Evolutionary conservation across 306 rosid genomes (phyloP).

Genomic region (Alnus glutinosa): DNA sequence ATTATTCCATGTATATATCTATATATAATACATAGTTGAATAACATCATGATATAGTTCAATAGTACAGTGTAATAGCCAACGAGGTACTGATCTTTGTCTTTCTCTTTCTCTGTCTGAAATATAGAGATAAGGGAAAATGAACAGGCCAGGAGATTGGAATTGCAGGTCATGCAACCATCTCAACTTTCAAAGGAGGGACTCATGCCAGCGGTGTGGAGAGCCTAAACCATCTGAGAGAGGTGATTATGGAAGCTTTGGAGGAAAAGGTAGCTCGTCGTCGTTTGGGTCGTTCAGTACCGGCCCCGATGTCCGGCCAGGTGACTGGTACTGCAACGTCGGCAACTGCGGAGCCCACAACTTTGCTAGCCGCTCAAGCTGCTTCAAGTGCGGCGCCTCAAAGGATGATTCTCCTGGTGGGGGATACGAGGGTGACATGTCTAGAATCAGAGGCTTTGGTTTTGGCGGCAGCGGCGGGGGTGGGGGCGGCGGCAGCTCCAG

Average conservation of each 20-base stretch:
- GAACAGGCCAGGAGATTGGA: constrained; percentile 97
- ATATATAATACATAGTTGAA: not conserved
- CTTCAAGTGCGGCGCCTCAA: constrained; percentile 83
- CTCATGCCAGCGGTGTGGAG: constrained; percentile 78
- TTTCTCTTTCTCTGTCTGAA: not conserved
- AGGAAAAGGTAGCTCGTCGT: constrained; percentile 43
- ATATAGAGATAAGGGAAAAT: constrained; percentile 28
- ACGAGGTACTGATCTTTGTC: not conserved
- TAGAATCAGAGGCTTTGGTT: constrained; percentile 47
- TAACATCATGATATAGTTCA: not conserved
- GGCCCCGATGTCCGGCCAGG: constrained; percentile 93
- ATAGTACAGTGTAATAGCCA: not conserved
- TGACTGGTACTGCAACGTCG: constrained; percentile 83
- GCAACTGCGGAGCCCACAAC: constrained; percentile 86
- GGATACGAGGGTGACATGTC: constrained; percentile 50
- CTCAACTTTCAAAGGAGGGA: constrained; percentile 87
- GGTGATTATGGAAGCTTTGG: constrained; percentile 45
- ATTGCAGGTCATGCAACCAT: constrained; percentile 86
- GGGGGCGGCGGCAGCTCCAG: constrained; percentile 33
- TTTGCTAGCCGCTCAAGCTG: constrained; percentile 92
- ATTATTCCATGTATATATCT: not conserved
- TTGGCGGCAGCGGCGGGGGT: constrained; percentile 1
- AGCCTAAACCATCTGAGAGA: constrained; percentile 38
- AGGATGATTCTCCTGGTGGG: constrained; percentile 54
- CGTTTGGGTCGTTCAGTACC: constrained; percentile 52